Conservation (phyloP, 768 basidiomycete genomes). For the Tricholomella constricta region DNA sequence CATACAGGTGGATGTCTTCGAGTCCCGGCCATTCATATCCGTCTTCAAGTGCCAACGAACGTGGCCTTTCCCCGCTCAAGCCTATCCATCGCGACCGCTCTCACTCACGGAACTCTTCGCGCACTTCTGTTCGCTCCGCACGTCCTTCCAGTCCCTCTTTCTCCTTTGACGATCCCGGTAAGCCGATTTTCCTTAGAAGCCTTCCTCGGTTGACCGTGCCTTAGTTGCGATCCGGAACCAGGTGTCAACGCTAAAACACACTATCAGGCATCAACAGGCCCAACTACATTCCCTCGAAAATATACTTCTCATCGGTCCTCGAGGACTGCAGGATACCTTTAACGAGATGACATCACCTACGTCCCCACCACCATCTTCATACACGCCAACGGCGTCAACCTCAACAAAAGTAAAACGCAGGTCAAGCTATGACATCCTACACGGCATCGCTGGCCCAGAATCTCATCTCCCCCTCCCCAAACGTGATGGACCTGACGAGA, state of each 20-base stretch:
- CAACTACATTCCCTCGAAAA: constrained; percentile 73
- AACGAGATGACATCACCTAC: constrained; percentile 34
- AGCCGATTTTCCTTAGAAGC: constrained; percentile 27
- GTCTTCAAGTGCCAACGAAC: constrained; percentile 12
- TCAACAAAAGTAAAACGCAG: constrained; percentile 58
- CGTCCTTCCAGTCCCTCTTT: constrained; percentile 59
- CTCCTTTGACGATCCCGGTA: constrained; percentile 69
- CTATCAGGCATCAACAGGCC: constrained; percentile 82
- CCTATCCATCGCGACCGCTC: constrained; percentile 33
- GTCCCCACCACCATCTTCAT: constrained; percentile 36
- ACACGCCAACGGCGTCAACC: constrained; percentile 26
- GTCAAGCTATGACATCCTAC: constrained; percentile 72
- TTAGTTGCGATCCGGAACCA: constrained; percentile 77
- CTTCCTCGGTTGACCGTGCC: constrained; percentile 20
- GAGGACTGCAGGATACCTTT: constrained; percentile 48
- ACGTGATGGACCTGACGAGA: constrained; percentile 50
- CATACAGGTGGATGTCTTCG: constrained; percentile 35
- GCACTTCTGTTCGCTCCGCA: constrained; percentile 44
- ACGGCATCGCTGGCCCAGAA: constrained; percentile 73
- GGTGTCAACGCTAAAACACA: constrained; percentile 80
- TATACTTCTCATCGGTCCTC: constrained; percentile 64
- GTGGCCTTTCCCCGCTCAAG: constrained; percentile 33
- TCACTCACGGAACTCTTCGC: constrained; percentile 45
- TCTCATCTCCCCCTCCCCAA: constrained; percentile 72
- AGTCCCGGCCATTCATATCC: constrained; percentile 24